phyloP scores from a whole-genome alignment of 495 filamentous ascomycete genomes.

The Neurospora hispaniola region DNA sequence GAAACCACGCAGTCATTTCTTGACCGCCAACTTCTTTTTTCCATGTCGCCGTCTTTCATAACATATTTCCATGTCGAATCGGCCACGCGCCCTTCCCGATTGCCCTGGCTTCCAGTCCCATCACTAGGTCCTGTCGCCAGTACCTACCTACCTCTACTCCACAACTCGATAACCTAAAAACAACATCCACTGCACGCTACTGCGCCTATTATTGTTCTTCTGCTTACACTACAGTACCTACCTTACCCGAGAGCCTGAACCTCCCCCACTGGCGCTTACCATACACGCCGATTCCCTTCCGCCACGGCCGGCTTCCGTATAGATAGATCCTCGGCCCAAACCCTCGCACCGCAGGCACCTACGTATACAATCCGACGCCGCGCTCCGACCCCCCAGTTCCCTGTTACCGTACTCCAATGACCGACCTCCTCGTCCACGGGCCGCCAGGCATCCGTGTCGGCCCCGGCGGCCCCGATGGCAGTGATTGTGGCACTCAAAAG shows the following conservation, averaged over 20 bases:
- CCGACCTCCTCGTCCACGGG: slow-evolving; percentile 16
- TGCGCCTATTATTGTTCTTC: neutral
- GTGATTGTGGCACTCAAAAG: slow-evolving; percentile 4
- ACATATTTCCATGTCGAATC: neutral
- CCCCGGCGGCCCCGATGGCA: neutral
- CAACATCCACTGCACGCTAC: neutral
- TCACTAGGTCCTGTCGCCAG: neutral
- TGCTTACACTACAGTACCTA: neutral
- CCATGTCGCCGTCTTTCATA: neutral
- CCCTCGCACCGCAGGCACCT: neutral
- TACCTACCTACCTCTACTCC: neutral
- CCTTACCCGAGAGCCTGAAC: neutral
- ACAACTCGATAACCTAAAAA: neutral
- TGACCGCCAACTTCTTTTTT: neutral
- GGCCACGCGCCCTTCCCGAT: neutral
- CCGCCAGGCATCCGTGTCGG: slow-evolving; percentile 7
- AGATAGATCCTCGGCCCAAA: neutral
- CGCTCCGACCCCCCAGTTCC: neutral
- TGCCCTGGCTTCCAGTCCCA: neutral
- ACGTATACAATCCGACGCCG: neutral
- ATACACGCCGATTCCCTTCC: neutral
- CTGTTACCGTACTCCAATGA: slow-evolving; percentile 8
- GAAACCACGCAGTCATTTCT: neutral
- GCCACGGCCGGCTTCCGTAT: neutral
- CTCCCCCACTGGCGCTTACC: neutral